Evolutionary conservation across 352 stramenopile genomes (phyloP).

Genomic region (Phytophthora hibernalis): DNA sequence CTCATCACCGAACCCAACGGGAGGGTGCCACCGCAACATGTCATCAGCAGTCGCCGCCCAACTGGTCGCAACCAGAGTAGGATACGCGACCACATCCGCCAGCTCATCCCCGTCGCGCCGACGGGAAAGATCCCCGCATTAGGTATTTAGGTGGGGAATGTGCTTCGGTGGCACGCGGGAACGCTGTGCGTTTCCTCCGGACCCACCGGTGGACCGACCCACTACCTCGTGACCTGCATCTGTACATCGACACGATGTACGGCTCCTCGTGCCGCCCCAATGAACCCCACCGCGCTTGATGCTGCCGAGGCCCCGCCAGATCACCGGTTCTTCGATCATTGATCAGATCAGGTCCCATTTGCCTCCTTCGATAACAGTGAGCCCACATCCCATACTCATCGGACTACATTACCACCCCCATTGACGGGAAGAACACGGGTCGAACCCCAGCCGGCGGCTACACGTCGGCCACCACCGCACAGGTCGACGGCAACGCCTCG

Average conservation of each 20-base stretch:
- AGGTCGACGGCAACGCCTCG: neutral
- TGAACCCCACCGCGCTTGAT: neutral
- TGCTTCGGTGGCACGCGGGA: slow-evolving; percentile 3
- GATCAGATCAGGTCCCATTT: neutral
- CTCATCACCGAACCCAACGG: too few species aligned
- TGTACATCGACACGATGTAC: slow-evolving; percentile 1
- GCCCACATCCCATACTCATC: neutral
- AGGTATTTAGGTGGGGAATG: too few species aligned
- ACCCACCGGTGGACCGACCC: neutral
- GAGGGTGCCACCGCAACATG: too few species aligned
- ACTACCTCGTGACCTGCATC: neutral
- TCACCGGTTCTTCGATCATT: neutral
- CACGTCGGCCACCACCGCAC: too few species aligned
- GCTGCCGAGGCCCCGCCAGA: neutral
- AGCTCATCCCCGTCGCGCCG: too few species aligned
- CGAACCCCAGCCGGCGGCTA: neutral
- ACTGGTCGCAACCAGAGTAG: too few species aligned
- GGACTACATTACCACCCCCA: neutral
- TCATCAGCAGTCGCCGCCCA: too few species aligned
- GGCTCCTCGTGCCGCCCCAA: neutral
- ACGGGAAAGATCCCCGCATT: too few species aligned
- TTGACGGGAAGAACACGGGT: neutral
- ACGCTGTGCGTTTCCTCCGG: slow-evolving; percentile 2
- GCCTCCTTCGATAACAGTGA: neutral
- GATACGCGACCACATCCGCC: too few species aligned